Evolutionary conservation across 108 stramenopile species (phyloP).

Genomic region (Conticribra weissflogii): DNA sequence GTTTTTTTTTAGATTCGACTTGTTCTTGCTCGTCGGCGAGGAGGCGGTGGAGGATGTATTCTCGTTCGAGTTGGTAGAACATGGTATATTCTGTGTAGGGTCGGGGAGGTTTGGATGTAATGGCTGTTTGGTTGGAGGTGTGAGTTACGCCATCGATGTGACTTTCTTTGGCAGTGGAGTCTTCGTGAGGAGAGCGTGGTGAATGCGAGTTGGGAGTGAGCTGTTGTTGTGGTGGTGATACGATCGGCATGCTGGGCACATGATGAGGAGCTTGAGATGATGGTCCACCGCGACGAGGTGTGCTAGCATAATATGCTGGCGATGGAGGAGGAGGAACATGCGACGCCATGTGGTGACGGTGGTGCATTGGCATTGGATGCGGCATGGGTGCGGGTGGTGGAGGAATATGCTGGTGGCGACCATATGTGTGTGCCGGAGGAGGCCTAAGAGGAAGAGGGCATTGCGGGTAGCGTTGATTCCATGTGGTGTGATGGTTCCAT

Average conservation of each 20-base stretch:
- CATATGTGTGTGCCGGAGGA: not conserved
- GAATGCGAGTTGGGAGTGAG: not conserved
- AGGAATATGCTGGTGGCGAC: not conserved
- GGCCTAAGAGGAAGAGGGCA: not conserved
- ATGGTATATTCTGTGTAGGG: slow-evolving; percentile 55
- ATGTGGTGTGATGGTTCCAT: not conserved
- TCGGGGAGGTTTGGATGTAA: slow-evolving; percentile 45
- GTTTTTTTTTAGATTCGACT: not conserved
- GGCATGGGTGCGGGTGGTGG: not conserved
- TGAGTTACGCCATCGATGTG: not conserved
- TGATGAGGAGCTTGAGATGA: not conserved
- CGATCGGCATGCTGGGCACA: not conserved
- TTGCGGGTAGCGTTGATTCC: not conserved
- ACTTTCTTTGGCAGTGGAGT: too few species aligned
- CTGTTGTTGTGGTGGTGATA: not conserved
- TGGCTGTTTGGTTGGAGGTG: not conserved
- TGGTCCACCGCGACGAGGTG: too few species aligned
- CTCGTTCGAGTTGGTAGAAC: slow-evolving; percentile 51
- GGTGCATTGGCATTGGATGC: not conserved
- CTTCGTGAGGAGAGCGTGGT: not conserved
- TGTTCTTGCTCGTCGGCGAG: slow-evolving; percentile 22
- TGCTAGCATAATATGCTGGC: not conserved
- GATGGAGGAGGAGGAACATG: not conserved
- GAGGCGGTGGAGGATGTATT: slow-evolving; percentile 39
- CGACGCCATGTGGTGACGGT: not conserved